phyloP scores from a whole-genome alignment of 2,329 filamentous ascomycete genomes.

The Elsinoe australis region DNA sequence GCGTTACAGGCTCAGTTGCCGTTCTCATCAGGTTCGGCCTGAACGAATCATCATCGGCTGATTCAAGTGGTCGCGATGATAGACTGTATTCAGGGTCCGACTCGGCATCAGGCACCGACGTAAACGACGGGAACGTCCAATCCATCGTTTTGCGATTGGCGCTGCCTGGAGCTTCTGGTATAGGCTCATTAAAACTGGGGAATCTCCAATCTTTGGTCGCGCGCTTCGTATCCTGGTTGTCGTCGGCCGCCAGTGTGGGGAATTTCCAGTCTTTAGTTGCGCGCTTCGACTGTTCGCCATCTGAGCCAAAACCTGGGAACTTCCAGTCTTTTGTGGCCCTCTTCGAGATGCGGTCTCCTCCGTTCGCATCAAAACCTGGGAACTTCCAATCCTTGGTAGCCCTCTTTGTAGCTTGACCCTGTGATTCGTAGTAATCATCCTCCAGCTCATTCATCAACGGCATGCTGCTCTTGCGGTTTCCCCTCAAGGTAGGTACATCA shows the following conservation, averaged over 20 bases:
- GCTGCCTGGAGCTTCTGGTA: slow-evolving; percentile 22
- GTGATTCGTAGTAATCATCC: slow-evolving; percentile 34
- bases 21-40: slow-evolving; percentile 37
- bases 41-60: slow-evolving; percentile 27
- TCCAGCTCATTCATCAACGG: slow-evolving; percentile 37
- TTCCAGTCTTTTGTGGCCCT: slow-evolving; percentile 43
- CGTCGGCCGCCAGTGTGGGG: slow-evolving; percentile 34
- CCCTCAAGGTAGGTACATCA: slow-evolving; percentile 49
- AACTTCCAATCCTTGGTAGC: slow-evolving; percentile 26
- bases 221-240: slow-evolving; percentile 30
- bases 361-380: slow-evolving; percentile 21
- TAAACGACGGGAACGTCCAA: slow-evolving; percentile 42
- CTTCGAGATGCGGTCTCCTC: slow-evolving; percentile 27
- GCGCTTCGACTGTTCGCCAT: slow-evolving; percentile 28
- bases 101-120: slow-evolving; percentile 26
- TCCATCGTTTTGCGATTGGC: slow-evolving; percentile 39
- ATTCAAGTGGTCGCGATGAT: slow-evolving; percentile 16
- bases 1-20: slow-evolving; percentile 36
- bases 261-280: slow-evolving; percentile 50
- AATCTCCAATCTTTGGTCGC: slow-evolving; percentile 44
- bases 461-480: slow-evolving; percentile 46
- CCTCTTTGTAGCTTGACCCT: slow-evolving; percentile 30
- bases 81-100: slow-evolving; percentile 19
- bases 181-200: slow-evolving; percentile 22
- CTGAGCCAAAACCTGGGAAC: slow-evolving; percentile 28